Conservation (phyloP, 2,329 filamentous ascomycete genomes). For the Ophiocordyceps camponoti-rufipedis region DNA sequence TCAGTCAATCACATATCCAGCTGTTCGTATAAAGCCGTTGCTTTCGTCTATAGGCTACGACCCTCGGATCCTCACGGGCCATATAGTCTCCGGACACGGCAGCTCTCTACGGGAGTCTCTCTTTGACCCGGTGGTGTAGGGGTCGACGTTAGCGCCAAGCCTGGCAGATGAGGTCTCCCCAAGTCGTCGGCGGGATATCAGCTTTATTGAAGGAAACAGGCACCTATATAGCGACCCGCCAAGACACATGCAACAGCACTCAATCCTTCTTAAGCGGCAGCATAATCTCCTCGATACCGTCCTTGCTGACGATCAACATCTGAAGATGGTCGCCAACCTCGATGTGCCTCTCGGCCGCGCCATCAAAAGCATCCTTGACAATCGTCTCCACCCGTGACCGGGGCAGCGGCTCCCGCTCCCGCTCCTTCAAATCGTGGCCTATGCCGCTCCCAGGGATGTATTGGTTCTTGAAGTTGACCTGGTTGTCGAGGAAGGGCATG, state of each 20-base stretch:
- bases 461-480: constrained; percentile 99
- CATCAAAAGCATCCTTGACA: constrained; percentile 95
- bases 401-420: constrained; percentile 51
- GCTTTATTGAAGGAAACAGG: no score
- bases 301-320: constrained; percentile 79
- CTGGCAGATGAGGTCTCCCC: no score
- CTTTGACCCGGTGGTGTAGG: no score
- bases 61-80: no score
- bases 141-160: no score
- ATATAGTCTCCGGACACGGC: no score
- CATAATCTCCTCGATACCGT: constrained; percentile 76
- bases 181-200: no score
- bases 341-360: constrained; percentile 95
- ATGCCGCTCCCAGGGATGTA: constrained; percentile 74
- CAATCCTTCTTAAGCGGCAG: constrained; percentile 82
- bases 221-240: constrained; percentile 3
- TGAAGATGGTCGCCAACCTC: constrained; percentile 95
- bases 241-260: constrained; percentile 13
- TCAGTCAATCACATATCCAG: no score
- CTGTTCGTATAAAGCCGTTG: no score
- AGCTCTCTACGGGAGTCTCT: no score
- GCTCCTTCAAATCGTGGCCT: constrained; percentile 62
- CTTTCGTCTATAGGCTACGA: no score
- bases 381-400: constrained; percentile 62
- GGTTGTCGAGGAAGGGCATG: constrained; percentile 98